Percentiles rank a stretch among this genome's conserved stretches.
Evolutionary conservation across 2,329 filamentous ascomycete species (phyloP).

Genomic region (Rutstroemia sp.): DNA sequence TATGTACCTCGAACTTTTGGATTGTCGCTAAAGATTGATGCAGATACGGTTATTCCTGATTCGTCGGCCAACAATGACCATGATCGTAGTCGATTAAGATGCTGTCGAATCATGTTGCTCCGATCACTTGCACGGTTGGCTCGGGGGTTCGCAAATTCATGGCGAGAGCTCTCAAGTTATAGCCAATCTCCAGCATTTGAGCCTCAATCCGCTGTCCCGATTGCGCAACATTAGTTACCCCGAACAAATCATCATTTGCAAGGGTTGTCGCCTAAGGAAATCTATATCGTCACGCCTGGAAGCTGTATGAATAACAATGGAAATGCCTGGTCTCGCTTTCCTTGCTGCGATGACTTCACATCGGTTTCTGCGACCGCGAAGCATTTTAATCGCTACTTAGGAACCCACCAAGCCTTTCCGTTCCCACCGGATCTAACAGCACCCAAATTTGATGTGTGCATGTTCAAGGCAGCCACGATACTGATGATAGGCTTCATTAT

Average conservation of each 20-base stretch:
- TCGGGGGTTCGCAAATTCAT: background rate
- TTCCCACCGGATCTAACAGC: background rate
- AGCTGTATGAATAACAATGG: too few relatives aligned
- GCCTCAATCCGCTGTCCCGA: background rate
- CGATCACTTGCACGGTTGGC: background rate
- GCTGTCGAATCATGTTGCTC: slow-evolving; percentile 14
- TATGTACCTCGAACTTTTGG: slow-evolving; percentile 16
- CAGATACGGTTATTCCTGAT: slow-evolving; percentile 16
- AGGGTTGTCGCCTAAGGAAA: background rate
- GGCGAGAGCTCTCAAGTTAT: slow-evolving; percentile 3
- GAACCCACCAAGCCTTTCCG: background rate
- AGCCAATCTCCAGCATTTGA: background rate
- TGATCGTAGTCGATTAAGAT: slow-evolving; percentile 7
- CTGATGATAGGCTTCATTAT: slow-evolving; percentile 4
- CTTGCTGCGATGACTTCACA: too few relatives aligned
- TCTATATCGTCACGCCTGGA: background rate
- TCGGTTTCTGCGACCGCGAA: too few relatives aligned
- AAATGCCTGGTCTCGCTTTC: too few relatives aligned
- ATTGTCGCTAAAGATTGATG: slow-evolving; percentile 22
- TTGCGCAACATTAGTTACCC: background rate
- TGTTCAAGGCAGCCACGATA: slow-evolving; percentile 5
- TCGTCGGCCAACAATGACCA: slow-evolving; percentile 18
- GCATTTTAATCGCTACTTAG: background rate
- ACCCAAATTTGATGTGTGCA: background rate
- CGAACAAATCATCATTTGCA: background rate